Percentiles rank a stretch among this genome's conserved stretches.
These are phyloP conservation scores for Kwoniella mangroviensis DNA, from an alignment of 768 basidiomycete species.

Conservation along the genomic window DNA sequence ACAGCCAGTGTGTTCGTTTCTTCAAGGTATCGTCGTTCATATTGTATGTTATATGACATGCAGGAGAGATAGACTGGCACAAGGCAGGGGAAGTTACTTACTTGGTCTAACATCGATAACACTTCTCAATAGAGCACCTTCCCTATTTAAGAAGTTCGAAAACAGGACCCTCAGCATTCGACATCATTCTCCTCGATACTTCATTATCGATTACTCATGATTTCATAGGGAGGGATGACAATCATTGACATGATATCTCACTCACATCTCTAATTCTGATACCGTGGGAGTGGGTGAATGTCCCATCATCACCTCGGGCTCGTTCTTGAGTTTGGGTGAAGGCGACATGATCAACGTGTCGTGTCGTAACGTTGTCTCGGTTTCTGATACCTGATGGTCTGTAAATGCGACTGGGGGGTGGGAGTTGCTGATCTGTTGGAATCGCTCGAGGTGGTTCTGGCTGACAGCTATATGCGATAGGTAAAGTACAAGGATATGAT, in stretches of 20 bases:
- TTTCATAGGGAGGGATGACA: too few relatives aligned
- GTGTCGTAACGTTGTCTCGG: too few relatives aligned
- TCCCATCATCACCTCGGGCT: background rate
- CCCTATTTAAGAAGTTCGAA: slow-evolving; percentile 4
- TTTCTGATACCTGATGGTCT: background rate
- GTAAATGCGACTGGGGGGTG: too few relatives aligned
- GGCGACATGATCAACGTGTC: slow-evolving; percentile 4
- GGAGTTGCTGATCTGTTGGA: too few relatives aligned
- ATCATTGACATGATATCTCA: background rate
- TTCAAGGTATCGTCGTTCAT: too few relatives aligned
- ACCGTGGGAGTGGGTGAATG: slow-evolving; percentile 17
- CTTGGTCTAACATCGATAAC: slow-evolving; percentile 26
- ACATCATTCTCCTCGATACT: too few relatives aligned
- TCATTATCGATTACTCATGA: too few relatives aligned
- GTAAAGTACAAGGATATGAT: too few relatives aligned
- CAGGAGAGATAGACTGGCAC: background rate
- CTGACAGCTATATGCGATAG: too few relatives aligned
- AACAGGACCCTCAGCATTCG: background rate
- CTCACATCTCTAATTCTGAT: slow-evolving; percentile 29
- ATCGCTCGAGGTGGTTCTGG: too few relatives aligned
- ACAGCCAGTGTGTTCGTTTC: too few relatives aligned
- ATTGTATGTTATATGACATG: too few relatives aligned
- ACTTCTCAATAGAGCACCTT: slow-evolving; percentile 21
- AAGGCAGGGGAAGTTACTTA: slow-evolving; percentile 6
- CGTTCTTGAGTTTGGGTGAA: slow-evolving; percentile 7